Conservation (phyloP, 345 rosid genomes). For the Trapa bicornis region DNA sequence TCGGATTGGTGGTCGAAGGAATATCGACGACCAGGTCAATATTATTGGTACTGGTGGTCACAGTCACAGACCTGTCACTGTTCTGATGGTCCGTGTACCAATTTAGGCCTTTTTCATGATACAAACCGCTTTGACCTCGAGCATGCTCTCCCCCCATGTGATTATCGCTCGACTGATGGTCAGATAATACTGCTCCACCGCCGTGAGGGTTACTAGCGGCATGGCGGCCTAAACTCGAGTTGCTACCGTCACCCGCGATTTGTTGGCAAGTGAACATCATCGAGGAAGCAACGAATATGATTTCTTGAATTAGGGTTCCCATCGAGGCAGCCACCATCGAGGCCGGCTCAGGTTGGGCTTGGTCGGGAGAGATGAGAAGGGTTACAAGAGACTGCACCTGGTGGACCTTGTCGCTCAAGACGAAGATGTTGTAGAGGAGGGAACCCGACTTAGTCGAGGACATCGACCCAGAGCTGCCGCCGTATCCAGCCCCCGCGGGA, state of each 20-base stretch:
- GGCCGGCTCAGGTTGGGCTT: slow-evolving; percentile 26
- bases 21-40: background rate
- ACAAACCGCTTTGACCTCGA: background rate
- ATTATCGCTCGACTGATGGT: background rate
- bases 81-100: background rate
- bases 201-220: background rate
- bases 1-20: background rate
- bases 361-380: slow-evolving; percentile 25
- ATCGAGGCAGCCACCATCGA: slow-evolving; percentile 36
- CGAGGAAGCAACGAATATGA: slow-evolving; percentile 52
- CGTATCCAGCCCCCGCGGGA: slow-evolving; percentile 7
- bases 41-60: background rate
- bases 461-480: slow-evolving; percentile 12
- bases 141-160: background rate
- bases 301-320: slow-evolving; percentile 43
- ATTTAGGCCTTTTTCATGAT: background rate
- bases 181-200: background rate
- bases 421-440: slow-evolving; percentile 40
- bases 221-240: slow-evolving; percentile 9
- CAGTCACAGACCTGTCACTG: background rate
- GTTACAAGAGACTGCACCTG: slow-evolving; percentile 46
- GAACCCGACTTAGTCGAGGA: slow-evolving; percentile 4
- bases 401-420: slow-evolving; percentile 50
- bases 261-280: slow-evolving; percentile 60
- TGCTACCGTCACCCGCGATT: slow-evolving; percentile 12